Evolutionary conservation across 768 basidiomycete species (phyloP).

Genomic region (Saitozyma sp.): DNA sequence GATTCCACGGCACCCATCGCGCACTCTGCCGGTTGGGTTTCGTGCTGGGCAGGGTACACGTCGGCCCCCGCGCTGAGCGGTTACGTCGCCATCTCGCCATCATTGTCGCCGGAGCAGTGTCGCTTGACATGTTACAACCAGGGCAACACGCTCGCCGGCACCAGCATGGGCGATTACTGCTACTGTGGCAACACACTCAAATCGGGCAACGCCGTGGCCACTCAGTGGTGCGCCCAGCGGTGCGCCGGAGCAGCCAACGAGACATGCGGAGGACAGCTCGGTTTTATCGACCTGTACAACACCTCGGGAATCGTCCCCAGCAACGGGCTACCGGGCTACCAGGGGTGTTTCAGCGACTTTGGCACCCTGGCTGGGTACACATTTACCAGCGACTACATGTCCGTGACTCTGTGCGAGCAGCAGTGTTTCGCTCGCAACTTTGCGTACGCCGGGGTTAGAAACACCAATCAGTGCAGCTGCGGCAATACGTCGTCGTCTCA

Average conservation of each 20-base stretch:
- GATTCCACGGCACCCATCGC: background rate
- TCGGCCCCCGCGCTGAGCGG: background rate
- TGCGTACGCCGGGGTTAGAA: slow-evolving; percentile 70
- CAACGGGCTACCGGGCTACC: slow-evolving; percentile 13
- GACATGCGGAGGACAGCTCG: slow-evolving; percentile 30
- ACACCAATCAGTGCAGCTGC: slow-evolving; percentile 55
- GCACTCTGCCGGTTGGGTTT: background rate
- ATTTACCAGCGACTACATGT: slow-evolving; percentile 49
- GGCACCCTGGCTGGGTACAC: slow-evolving; percentile 26
- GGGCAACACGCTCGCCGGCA: slow-evolving; percentile 1
- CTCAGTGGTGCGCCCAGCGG: slow-evolving; percentile 2
- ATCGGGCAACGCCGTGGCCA: background rate
- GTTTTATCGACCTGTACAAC: slow-evolving; percentile 20
- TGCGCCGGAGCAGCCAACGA: slow-evolving; percentile 25
- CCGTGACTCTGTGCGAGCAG: slow-evolving; percentile 3
- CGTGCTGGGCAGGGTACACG: background rate
- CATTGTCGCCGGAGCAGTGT: background rate
- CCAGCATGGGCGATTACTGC: slow-evolving; percentile 7
- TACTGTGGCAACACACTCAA: slow-evolving; percentile 18
- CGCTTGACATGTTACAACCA: background rate
- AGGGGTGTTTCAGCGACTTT: slow-evolving; percentile 21
- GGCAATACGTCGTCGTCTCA: slow-evolving; percentile 58
- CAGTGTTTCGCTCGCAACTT: slow-evolving; percentile 53
- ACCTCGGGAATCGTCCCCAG: slow-evolving; percentile 10
- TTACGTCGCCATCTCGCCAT: background rate